These are phyloP conservation scores for Coprinellus micaceus DNA, from an alignment of 768 basidiomycete genomes.

Conservation along the genomic window DNA sequence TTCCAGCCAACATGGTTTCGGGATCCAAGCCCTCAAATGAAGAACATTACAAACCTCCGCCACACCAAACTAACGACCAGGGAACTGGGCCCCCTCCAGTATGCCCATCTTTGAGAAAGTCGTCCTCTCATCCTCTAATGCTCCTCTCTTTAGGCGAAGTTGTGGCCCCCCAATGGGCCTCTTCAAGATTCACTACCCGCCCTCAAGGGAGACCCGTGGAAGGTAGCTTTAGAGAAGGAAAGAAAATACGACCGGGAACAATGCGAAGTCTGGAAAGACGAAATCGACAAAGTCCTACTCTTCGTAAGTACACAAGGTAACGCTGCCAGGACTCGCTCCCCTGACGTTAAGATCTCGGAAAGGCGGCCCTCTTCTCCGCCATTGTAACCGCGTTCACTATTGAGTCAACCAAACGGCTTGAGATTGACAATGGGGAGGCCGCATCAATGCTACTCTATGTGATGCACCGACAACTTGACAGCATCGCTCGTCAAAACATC, in stretches of 20 bases:
- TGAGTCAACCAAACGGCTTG: not conserved
- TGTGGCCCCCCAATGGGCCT: too few species aligned
- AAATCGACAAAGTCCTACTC: constrained; percentile 4
- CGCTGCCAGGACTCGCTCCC: not conserved
- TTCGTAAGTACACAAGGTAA: not conserved
- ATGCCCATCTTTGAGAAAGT: too few species aligned
- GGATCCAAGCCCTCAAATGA: too few species aligned
- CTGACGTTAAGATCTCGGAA: not conserved
- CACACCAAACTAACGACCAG: too few species aligned
- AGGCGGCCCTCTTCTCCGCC: constrained; percentile 2
- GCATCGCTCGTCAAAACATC: not conserved
- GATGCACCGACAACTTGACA: not conserved
- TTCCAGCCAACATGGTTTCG: too few species aligned
- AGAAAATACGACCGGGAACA: not conserved
- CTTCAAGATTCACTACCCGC: too few species aligned
- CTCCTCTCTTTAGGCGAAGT: too few species aligned
- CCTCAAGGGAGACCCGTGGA: too few species aligned
- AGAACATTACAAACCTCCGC: too few species aligned
- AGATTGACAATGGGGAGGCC: not conserved
- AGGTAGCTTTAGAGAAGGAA: too few species aligned
- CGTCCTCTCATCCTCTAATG: too few species aligned
- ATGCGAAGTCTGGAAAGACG: constrained; percentile 6
- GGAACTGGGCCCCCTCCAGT: too few species aligned
- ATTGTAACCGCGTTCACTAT: constrained; percentile 2
- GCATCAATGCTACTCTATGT: not conserved